Base-by-base conservation (phyloP, 371 early-diverging fungal species). In the Rhizopus arrhizus region DNA sequence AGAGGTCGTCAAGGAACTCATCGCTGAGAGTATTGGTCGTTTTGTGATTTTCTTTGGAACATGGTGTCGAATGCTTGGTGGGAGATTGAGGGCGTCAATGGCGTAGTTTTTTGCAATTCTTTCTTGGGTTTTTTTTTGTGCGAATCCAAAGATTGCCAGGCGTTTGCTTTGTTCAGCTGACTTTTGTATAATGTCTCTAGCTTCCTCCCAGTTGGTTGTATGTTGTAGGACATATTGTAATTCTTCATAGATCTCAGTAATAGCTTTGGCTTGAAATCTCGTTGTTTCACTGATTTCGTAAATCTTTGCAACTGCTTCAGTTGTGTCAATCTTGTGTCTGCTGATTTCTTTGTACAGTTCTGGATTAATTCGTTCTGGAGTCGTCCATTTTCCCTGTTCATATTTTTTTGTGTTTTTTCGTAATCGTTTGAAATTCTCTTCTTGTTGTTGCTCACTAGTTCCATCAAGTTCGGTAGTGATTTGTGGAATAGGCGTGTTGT, bases 41-140 rank as follows among this genome's bases (percentile, higher is more conserved):
- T n/a, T n/a, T n/a, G n/a, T n/a, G n/a, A n/a, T n/a, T n/a, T n/a
- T n/a, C n/a, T n/a, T 38, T 38, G 46, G 5, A n/a, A 33, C 48
- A 2, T 33, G 48, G 33, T 57, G 22, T 34, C n/a, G 43, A 33
- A 57, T 6, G 33, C 47, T 47, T 1, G 45, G 10, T 33, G 57
- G 48, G 35, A 57, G 48, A 12, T 33, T 31, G 34, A 57, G 57
- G 2, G 57, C 45, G 12, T 46, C 11, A 3, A 47, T n/a, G 4
- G 47, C 57, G 13, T 32, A 0, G 5, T 47, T 34, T 57, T 36
- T 57, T 3, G 57, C 47, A 5, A 32, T 16, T 33, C 32, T 15
- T 2, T 57, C 57, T 38, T 38, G 38, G 5, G 5, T 5, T 38
- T 38, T 38, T 7, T 11, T 38, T 38, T 38, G 38, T 38, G 38